Percentiles rank a stretch among this genome's conserved stretches.
These are phyloP conservation scores for Francoa sonchifolia DNA, from an alignment of 441 rosid species.

Conservation along the genomic window DNA sequence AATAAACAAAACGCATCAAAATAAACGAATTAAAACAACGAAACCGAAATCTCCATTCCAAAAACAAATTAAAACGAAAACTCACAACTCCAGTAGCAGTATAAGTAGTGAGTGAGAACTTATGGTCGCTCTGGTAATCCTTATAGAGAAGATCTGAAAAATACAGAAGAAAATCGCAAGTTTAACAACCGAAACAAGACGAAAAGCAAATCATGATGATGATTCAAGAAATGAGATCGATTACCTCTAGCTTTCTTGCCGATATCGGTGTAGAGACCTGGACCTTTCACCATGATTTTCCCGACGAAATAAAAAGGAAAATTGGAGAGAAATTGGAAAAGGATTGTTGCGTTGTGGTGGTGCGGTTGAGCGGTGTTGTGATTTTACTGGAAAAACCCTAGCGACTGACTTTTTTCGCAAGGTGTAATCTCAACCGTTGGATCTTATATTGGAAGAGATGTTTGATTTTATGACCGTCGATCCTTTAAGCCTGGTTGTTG, in stretches of 20 bases:
- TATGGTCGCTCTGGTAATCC: constrained; percentile 86
- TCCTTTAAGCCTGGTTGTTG: too few relatives aligned
- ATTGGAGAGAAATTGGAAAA: neutral
- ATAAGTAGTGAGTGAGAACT: constrained; percentile 68
- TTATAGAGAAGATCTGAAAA: constrained; percentile 72
- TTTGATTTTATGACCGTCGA: too few relatives aligned
- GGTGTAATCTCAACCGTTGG: too few relatives aligned
- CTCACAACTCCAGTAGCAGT: constrained; percentile 77
- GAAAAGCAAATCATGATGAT: neutral
- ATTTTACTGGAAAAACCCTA: too few relatives aligned
- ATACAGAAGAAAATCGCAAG: neutral
- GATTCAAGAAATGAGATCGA: neutral
- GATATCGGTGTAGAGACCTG: constrained; percentile 85
- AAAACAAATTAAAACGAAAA: constrained; percentile 3
- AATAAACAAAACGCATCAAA: neutral
- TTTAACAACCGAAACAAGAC: neutral
- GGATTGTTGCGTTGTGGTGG: neutral
- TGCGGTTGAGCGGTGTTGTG: too few relatives aligned
- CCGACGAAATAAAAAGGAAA: constrained; percentile 13
- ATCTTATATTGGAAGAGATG: neutral
- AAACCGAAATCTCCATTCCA: neutral
- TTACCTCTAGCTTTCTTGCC: constrained; percentile 95
- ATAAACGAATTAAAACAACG: neutral
- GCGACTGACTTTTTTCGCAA: too few relatives aligned
- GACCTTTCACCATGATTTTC: constrained; percentile 74